Base-by-base conservation (phyloP, 73 alveolate species). In the Tetrahymena thermophila region DNA sequence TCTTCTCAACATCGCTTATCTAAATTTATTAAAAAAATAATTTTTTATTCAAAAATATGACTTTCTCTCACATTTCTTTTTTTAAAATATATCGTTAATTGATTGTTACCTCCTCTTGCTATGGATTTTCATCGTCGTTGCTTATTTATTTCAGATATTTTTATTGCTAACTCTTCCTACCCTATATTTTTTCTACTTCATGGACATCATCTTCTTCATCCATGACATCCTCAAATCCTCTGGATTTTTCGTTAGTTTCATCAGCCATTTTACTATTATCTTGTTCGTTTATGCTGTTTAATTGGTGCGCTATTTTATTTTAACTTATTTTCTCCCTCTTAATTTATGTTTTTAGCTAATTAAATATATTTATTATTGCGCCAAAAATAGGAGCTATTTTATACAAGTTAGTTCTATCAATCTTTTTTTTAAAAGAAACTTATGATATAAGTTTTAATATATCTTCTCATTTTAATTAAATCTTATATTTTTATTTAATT, bases 1-100 rank as follows among this genome's bases (percentile, higher is more conserved):
- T 95, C 35, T 85, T 50, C 44, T 95, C 97, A 34, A 95, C 89
- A 71, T 71, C 89, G 89, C 89, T 71, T 19, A 71, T 71, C 89
- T 71, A 28, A 28, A 7, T 71, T 31, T 13, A 71, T n/a, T 1
- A 28, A 71, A n/a, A 28, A 71, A 28, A 7, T 19, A 71, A 25
- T 23, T 56, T 9, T 56, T 56, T 56, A 10, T 56, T 4, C 5
- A 23, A 56, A 56, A 10, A 23, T 21, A 56, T 13, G 0, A 23
- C 14, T 56, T 16, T 56, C 9, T 56, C 2, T 56, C 35, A 4
- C 1, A 31, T 23, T 71, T 23, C 89, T 25, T 71, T 71, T 71
- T 71, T 4, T 25, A 34, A 3, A 31, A 13, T 25, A 11, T 25
- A 25, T 6, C 44, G 1, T 56, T 9, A 56, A 56, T 7, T 0